Percentiles rank a stretch among this genome's conserved stretches.
Conservation (phyloP, 331 rosid species). For the Spiraea crenata region DNA sequence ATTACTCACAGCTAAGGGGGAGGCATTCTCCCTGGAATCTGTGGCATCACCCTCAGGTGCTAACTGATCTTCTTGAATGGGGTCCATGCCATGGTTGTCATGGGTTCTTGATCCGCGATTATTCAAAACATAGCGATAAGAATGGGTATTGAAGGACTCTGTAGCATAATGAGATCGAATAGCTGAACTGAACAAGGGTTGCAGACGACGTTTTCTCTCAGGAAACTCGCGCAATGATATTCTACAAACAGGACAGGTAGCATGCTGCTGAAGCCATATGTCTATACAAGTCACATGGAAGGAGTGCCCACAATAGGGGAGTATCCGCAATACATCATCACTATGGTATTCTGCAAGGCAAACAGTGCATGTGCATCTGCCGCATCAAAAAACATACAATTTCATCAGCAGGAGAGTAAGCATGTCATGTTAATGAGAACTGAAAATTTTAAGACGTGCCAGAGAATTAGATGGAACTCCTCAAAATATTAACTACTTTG, state of each 20-base stretch:
- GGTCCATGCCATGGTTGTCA: constrained; percentile 39
- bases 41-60: constrained; percentile 44
- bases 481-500: background rate
- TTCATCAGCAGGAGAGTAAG: constrained; percentile 18
- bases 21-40: constrained; percentile 38
- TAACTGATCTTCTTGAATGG: constrained; percentile 41
- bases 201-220: constrained; percentile 55
- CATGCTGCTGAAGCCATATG: constrained; percentile 87
- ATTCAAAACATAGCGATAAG: constrained; percentile 44
- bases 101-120: constrained; percentile 35
- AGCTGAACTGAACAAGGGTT: constrained; percentile 65
- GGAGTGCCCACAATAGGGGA: constrained; percentile 83
- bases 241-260: constrained; percentile 93
- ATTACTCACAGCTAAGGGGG: constrained; percentile 37
- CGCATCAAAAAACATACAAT: constrained; percentile 21
- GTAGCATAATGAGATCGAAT: constrained; percentile 38
- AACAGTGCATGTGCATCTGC: constrained; percentile 84
- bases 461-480: background rate
- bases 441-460: background rate
- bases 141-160: constrained; percentile 39
- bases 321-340: constrained; percentile 77
- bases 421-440: background rate
- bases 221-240: constrained; percentile 58
- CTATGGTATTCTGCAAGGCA: constrained; percentile 78
- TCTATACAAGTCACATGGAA: constrained; percentile 90